Percentiles rank a stretch among this genome's conserved stretches.
phyloP scores from a whole-genome alignment of 1,284 basidiomycete genomes.

The Porodaedalea pini region DNA sequence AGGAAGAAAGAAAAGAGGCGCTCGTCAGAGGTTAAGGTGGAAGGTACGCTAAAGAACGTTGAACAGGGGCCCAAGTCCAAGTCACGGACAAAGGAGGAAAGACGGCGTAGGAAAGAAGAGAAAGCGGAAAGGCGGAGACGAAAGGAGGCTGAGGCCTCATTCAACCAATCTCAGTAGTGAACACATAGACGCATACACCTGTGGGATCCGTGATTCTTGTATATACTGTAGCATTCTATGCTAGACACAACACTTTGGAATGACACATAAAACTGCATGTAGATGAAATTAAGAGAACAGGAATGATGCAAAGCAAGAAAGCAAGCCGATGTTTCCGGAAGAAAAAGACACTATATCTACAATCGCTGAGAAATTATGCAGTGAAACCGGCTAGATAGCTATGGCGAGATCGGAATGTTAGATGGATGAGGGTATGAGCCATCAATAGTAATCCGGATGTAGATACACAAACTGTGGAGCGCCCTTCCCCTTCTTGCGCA shows the following conservation, averaged over 20 bases:
- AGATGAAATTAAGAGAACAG: too few relatives aligned
- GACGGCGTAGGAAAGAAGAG: conserved; percentile 2
- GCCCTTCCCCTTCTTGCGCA: not conserved
- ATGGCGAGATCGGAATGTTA: not conserved
- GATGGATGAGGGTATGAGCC: not conserved
- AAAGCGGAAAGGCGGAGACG: not conserved
- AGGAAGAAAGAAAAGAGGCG: not conserved
- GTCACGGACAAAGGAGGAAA: conserved; percentile 5
- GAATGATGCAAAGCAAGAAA: too few relatives aligned
- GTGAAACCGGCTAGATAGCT: not conserved
- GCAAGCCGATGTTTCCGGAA: too few relatives aligned
- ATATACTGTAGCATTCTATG: too few relatives aligned
- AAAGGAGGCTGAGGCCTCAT: not conserved
- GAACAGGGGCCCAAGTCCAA: not conserved
- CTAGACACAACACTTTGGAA: too few relatives aligned
- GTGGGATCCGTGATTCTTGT: too few relatives aligned
- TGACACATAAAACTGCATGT: too few relatives aligned
- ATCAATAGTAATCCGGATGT: not conserved
- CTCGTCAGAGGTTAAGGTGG: not conserved
- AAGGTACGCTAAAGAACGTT: not conserved
- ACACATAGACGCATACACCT: too few relatives aligned
- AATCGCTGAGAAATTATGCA: not conserved
- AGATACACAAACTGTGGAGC: not conserved
- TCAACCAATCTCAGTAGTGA: not conserved
- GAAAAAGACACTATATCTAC: too few relatives aligned